Evolutionary conservation across 345 rosid species (phyloP).

Genomic region (Pugionium dolabratum): DNA sequence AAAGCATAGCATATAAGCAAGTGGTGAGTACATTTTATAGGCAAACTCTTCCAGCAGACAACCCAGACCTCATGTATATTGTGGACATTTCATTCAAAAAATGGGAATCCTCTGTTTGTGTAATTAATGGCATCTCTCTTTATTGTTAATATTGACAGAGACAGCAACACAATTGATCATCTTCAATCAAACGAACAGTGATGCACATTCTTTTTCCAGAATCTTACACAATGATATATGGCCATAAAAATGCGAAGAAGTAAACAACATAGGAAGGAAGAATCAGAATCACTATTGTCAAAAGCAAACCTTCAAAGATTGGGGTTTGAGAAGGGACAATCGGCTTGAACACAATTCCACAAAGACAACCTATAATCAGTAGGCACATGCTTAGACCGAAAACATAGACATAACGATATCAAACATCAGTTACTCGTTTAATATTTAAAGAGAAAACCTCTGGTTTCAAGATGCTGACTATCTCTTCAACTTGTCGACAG

Average conservation of each 20-base stretch:
- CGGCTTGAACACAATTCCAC: slow-evolving; percentile 92
- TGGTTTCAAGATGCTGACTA: slow-evolving; percentile 77
- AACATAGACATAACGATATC: slow-evolving; percentile 15
- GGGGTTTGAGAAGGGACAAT: slow-evolving; percentile 71
- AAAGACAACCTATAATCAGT: slow-evolving; percentile 72
- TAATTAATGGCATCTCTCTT: slow-evolving; percentile 2
- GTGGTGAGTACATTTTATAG: neutral
- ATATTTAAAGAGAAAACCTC: slow-evolving; percentile 55
- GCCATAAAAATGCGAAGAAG: neutral
- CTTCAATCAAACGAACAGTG: neutral
- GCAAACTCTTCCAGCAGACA: slow-evolving; percentile 1
- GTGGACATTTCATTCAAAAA: neutral
- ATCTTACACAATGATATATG: slow-evolving; percentile 5
- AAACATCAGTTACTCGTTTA: slow-evolving; percentile 17
- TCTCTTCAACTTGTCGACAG: slow-evolving; percentile 64
- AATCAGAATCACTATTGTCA: slow-evolving; percentile 17
- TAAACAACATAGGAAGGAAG: slow-evolving; percentile 20
- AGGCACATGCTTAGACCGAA: slow-evolving; percentile 8
- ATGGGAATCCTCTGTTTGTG: slow-evolving; percentile 11
- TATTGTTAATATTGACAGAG: neutral
- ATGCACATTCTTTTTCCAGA: slow-evolving; percentile 3
- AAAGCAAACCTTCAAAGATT: slow-evolving; percentile 67
- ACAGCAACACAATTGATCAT: neutral
- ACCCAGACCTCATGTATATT: slow-evolving; percentile 9
- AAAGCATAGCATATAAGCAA: slow-evolving; percentile 24